Evolutionary conservation across 1,284 basidiomycete genomes (phyloP).

Genomic region (Ustilago cynodontis): DNA sequence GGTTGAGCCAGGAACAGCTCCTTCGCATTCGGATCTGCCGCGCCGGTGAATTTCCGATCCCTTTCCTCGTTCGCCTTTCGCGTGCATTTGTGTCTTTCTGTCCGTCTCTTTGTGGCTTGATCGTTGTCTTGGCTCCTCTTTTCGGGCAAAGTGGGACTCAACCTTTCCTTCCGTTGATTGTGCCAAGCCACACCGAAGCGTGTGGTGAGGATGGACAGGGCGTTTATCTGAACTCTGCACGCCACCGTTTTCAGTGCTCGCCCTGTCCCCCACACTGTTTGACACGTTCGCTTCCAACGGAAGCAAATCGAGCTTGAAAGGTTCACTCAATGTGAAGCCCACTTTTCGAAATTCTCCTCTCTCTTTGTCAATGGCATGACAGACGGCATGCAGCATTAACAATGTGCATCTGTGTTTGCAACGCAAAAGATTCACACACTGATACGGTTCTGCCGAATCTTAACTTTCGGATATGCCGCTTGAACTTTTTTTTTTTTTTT

Average conservation of each 20-base stretch:
- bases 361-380: too few species aligned
- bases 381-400: not conserved
- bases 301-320: not conserved
- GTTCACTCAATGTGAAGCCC: not conserved
- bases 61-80: not conserved
- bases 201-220: not conserved
- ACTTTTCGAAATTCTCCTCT: too few species aligned
- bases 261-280: constrained; percentile 6
- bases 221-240: not conserved
- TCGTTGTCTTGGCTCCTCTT: too few species aligned
- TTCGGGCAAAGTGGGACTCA: too few species aligned
- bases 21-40: constrained; percentile 2
- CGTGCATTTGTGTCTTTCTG: too few species aligned
- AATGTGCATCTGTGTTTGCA: not conserved
- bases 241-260: not conserved
- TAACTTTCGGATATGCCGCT: constrained; percentile 5
- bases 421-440: not conserved
- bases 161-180: too few species aligned
- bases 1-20: not conserved
- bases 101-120: not conserved
- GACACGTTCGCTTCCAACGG: not conserved
- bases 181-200: not conserved
- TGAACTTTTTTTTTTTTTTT: too few species aligned
- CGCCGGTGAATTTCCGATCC: not conserved
- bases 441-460: not conserved